Base-by-base conservation (phyloP, 352 stramenopile genomes). In the Pythium volutum region DNA sequence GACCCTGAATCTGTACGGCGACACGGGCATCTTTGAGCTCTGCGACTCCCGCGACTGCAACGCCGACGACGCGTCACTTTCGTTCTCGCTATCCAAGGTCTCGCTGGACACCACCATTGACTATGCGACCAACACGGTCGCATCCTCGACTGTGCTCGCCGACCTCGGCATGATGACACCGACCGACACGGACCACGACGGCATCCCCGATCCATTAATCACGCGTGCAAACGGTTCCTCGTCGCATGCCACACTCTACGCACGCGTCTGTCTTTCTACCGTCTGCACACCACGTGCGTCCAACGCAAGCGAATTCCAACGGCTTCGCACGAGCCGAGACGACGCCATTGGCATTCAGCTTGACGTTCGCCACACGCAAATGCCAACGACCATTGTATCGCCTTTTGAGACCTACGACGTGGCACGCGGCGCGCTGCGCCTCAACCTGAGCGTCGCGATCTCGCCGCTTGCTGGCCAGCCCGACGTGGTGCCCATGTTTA, bases 1-100 rank as follows among this genome's bases (percentile, higher is more conserved):
- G 41, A 52, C 26, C 0, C 43, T 61, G 29, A 41, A 16, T 20
- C 26, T 26, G 27, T n/a, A 61, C 25, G 6, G 23, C 2, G 10
- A 33, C 16, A 26, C 29, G 0, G 54, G 54, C 20, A 26, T 14
- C 41, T 31, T 61, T n/a, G 54, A 46, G 8, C 23, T 61, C 12
- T 61, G 54, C 41, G 33, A 52, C 11, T 45, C 9, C 1, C 7
- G 18, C n/a, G 42, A 61, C 54, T 61, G 54, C 31, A 36, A 36
- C 31, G 3, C 31, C 1, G 31, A 36, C 54, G 10, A 20, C n/a
- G 12, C 18, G n/a, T 61, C 54, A 18, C 54, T 61, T 16, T 41
- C 27, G 10, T 9, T 61, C 20, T 42, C 29, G 11, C 54, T 42
- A 2, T 38, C 50, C 39, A 23, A 18, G 0, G 16, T 61, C 34